phyloP scores from a whole-genome alignment of 768 basidiomycete genomes.

The Mycena belliarum region DNA sequence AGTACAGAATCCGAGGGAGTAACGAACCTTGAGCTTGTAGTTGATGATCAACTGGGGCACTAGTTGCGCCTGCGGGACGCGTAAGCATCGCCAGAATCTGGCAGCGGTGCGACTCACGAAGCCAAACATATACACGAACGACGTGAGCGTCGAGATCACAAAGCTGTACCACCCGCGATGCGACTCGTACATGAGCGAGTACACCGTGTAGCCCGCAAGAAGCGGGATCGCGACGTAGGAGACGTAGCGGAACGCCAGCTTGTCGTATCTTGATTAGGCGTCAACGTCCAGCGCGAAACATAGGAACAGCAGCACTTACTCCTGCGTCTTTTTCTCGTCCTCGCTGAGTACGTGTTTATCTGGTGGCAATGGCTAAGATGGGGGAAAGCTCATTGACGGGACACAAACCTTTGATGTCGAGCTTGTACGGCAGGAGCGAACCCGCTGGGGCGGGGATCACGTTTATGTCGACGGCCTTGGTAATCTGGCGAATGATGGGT shows the following conservation, averaged over 20 bases:
- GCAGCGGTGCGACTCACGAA: slow-evolving; percentile 66
- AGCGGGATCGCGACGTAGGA: slow-evolving; percentile 86
- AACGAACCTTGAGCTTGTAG: slow-evolving; percentile 86
- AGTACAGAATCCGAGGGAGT: neutral
- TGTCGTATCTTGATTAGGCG: slow-evolving; percentile 66
- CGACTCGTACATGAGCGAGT: slow-evolving; percentile 79
- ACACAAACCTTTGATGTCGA: slow-evolving; percentile 77
- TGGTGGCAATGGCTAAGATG: slow-evolving; percentile 26
- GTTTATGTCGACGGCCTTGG: slow-evolving; percentile 87
- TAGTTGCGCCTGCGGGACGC: slow-evolving; percentile 66
- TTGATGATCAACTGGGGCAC: slow-evolving; percentile 92
- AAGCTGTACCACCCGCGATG: slow-evolving; percentile 98
- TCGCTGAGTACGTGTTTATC: slow-evolving; percentile 97
- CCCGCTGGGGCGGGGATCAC: slow-evolving; percentile 63
- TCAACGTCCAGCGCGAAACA: neutral
- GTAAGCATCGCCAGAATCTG: slow-evolving; percentile 16
- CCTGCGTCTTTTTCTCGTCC: slow-evolving; percentile 97
- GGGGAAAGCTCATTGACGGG: slow-evolving; percentile 14
- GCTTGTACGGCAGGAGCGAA: slow-evolving; percentile 71
- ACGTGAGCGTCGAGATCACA: slow-evolving; percentile 88
- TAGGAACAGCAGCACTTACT: slow-evolving; percentile 51
- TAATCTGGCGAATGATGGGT: slow-evolving; percentile 52
- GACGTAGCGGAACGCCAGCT: slow-evolving; percentile 92
- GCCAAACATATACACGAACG: slow-evolving; percentile 95
- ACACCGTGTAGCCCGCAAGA: slow-evolving; percentile 73